Conservation (phyloP, 2,329 filamentous ascomycete species). For the Trichoderma pleuroti region DNA sequence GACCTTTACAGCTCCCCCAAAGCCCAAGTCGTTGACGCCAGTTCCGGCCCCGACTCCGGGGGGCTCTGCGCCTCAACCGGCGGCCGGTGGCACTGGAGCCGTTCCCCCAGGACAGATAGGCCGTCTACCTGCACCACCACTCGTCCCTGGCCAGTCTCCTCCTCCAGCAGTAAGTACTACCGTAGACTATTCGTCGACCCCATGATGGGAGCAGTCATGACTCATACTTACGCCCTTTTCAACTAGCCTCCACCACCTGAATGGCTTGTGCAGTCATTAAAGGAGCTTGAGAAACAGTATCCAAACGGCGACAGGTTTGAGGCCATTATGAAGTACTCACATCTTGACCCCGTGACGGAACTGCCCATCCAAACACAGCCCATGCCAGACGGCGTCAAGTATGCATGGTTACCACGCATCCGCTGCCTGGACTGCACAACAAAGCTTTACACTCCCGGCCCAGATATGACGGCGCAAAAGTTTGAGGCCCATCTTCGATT, state of each 20-base stretch:
- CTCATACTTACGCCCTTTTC: constrained; percentile 20
- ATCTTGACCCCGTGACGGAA: constrained; percentile 70
- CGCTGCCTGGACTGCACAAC: constrained; percentile 88
- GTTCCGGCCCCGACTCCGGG: constrained; percentile 27
- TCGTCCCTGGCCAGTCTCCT: constrained; percentile 51
- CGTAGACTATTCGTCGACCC: not conserved
- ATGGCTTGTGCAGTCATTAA: constrained; percentile 77
- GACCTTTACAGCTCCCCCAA: constrained; percentile 30
- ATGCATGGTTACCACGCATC: constrained; percentile 84
- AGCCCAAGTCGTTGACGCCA: constrained; percentile 38
- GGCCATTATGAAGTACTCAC: constrained; percentile 84
- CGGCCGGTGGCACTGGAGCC: constrained; percentile 33
- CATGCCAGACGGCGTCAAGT: constrained; percentile 63
- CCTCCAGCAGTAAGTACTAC: constrained; percentile 57
- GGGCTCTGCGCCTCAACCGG: constrained; percentile 34
- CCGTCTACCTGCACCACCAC: constrained; percentile 64
- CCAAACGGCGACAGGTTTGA: constrained; percentile 77
- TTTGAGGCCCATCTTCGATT: constrained; percentile 94
- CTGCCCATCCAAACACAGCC: constrained; percentile 57
- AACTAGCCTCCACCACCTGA: constrained; percentile 74
- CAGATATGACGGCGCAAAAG: constrained; percentile 78
- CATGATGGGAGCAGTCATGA: not conserved
- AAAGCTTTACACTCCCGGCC: constrained; percentile 89
- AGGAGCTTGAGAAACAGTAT: constrained; percentile 66
- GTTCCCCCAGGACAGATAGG: constrained; percentile 57